phyloP scores from a whole-genome alignment of 2,329 filamentous ascomycete species.

The Saccharata proteae region DNA sequence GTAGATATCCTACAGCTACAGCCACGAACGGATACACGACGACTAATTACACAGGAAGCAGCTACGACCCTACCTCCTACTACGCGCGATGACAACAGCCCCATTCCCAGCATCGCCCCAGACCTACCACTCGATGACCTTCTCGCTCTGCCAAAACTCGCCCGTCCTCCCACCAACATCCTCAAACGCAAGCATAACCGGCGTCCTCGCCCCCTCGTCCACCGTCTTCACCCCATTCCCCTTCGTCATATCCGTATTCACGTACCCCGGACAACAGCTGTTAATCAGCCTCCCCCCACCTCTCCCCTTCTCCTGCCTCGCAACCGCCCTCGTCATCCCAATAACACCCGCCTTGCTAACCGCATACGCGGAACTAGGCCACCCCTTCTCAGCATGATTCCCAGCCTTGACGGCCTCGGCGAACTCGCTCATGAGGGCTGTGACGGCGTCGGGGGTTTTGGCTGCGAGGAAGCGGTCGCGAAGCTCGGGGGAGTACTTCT shows the following conservation, averaged over 20 bases:
- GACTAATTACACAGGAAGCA: too few species aligned
- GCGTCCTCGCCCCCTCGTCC: slow-evolving; percentile 33
- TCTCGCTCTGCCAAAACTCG: slow-evolving; percentile 28
- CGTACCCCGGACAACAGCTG: slow-evolving; percentile 32
- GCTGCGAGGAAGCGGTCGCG: slow-evolving; percentile 30
- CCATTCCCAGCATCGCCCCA: too few species aligned
- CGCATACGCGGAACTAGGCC: slow-evolving; percentile 38
- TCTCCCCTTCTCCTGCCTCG: slow-evolving; percentile 18
- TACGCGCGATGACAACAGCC: too few species aligned
- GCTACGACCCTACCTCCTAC: too few species aligned
- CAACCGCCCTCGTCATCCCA: slow-evolving; percentile 29
- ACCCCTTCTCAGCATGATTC: slow-evolving; percentile 35
- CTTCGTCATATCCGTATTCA: slow-evolving; percentile 36
- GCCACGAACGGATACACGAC: too few species aligned
- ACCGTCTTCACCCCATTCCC: slow-evolving; percentile 28
- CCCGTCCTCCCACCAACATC: slow-evolving; percentile 26
- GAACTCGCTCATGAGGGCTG: slow-evolving; percentile 39
- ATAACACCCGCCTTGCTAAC: slow-evolving; percentile 35
- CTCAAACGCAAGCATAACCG: slow-evolving; percentile 30
- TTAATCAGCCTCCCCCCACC: slow-evolving; percentile 26
- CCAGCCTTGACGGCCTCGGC: slow-evolving; percentile 32
- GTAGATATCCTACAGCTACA: too few species aligned
- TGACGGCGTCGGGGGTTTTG: slow-evolving; percentile 12
- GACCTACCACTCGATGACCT: slow-evolving; percentile 23
- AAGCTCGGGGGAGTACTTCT: slow-evolving; percentile 34